phyloP scores from a whole-genome alignment of 768 basidiomycete species.

The Termitomyces sp. region DNA sequence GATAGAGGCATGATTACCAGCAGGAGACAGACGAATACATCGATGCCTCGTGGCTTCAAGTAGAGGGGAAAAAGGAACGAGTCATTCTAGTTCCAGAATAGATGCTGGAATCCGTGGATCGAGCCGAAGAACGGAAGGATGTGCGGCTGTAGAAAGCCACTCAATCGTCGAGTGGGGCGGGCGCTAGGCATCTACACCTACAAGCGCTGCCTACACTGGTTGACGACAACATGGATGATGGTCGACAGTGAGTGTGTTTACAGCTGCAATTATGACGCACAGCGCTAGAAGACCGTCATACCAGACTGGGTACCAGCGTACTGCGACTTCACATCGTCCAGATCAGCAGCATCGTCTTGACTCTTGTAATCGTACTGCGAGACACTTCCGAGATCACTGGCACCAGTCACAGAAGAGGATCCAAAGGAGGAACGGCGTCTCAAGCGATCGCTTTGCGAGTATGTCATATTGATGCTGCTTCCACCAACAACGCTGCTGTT shows the following conservation, averaged over 20 bases:
- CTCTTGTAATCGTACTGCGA: slow-evolving; percentile 84
- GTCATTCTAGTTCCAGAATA: slow-evolving; percentile 12
- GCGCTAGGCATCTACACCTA: neutral
- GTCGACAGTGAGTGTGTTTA: slow-evolving; percentile 3
- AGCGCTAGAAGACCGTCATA: slow-evolving; percentile 68
- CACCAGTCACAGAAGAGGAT: slow-evolving; percentile 61
- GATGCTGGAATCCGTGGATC: slow-evolving; percentile 8
- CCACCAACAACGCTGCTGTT: slow-evolving; percentile 57
- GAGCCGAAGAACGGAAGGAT: slow-evolving; percentile 10
- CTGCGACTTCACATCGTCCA: slow-evolving; percentile 87
- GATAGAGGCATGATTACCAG: neutral
- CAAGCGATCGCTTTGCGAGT: slow-evolving; percentile 88
- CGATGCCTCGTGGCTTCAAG: neutral
- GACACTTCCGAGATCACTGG: slow-evolving; percentile 74
- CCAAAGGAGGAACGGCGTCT: slow-evolving; percentile 71
- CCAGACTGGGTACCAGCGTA: slow-evolving; percentile 83
- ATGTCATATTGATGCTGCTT: slow-evolving; percentile 60
- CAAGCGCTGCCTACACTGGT: slow-evolving; percentile 5
- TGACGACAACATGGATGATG: slow-evolving; percentile 5
- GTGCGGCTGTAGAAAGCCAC: slow-evolving; percentile 10
- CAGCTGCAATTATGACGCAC: slow-evolving; percentile 3
- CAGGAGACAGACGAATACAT: neutral
- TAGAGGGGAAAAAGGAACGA: neutral
- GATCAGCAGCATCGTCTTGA: slow-evolving; percentile 74
- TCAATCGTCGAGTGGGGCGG: slow-evolving; percentile 4